Conservation (phyloP, 768 basidiomycete genomes). For the Mycena floridula region DNA sequence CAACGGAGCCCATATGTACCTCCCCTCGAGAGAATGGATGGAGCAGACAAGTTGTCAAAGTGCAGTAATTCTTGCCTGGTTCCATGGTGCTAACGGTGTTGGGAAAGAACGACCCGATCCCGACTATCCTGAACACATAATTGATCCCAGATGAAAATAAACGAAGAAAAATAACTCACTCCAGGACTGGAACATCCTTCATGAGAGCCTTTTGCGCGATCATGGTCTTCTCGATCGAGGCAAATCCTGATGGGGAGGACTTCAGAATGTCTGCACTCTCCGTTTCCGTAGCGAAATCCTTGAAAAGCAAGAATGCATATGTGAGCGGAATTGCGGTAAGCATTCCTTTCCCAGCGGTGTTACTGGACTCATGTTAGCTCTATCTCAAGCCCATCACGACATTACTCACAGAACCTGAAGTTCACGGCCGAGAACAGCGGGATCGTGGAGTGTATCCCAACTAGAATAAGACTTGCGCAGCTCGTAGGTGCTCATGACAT, state of each 20-base stretch:
- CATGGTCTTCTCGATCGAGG: not conserved
- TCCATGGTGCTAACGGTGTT: constrained; percentile 1
- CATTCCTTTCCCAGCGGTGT: too few species aligned
- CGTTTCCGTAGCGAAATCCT: too few species aligned
- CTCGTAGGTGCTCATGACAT: not conserved
- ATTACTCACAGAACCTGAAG: too few species aligned
- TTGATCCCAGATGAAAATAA: not conserved
- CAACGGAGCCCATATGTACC: constrained; percentile 20
- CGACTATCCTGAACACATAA: not conserved
- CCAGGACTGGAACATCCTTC: not conserved
- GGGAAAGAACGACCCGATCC: not conserved
- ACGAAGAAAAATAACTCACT: not conserved
- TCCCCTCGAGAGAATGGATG: constrained; percentile 35
- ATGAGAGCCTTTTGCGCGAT: not conserved
- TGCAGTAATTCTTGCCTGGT: constrained; percentile 15
- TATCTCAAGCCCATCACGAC: too few species aligned
- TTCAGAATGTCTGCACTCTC: too few species aligned
- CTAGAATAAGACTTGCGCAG: not conserved
- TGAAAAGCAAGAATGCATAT: constrained; percentile 1
- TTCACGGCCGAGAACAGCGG: too few species aligned
- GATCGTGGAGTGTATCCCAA: constrained; percentile 2
- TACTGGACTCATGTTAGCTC: too few species aligned
- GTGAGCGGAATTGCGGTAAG: constrained; percentile 1
- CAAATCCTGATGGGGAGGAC: too few species aligned
- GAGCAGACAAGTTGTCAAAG: constrained; percentile 15